Conservation (phyloP, 139 green algal species). For the Closterium sp. region DNA sequence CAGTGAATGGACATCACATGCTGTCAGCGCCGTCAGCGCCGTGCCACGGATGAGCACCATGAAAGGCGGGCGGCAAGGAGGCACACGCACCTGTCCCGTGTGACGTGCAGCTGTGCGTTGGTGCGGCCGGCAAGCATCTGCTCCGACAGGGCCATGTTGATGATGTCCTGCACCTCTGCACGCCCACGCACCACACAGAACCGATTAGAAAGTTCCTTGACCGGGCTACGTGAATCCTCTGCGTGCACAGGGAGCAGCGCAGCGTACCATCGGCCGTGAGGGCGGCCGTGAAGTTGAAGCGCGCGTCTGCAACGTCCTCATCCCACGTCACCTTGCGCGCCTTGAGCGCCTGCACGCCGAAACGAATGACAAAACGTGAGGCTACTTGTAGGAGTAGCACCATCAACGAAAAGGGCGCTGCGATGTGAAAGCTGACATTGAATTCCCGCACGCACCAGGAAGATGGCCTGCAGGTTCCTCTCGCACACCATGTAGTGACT, state of each 20-base stretch:
- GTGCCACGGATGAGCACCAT: neutral
- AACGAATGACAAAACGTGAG: neutral
- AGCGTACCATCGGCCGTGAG: neutral
- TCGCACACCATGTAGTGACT: neutral
- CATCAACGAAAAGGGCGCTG: neutral
- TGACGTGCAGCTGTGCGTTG: neutral
- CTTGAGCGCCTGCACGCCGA: neutral
- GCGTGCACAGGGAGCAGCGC: neutral
- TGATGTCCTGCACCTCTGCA: neutral
- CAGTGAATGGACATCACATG: no score
- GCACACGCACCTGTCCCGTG: neutral
- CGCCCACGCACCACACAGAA: no score
- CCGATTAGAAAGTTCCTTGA: no score
- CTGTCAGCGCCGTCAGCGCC: no score
- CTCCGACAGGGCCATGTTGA: neutral
- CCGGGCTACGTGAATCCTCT: neutral
- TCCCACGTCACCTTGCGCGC: neutral
- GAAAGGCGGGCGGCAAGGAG: no score
- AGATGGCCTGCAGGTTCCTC: neutral
- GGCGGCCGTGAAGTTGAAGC: neutral
- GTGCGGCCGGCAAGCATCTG: neutral
- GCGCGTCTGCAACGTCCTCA: neutral
- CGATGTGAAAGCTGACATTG: neutral
- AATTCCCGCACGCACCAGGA: neutral
- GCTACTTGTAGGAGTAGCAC: neutral